Evolutionary conservation across 768 basidiomycete species (phyloP), one percentile per base, ranked within the genome.

Genomic region (Postia placenta): DNA sequence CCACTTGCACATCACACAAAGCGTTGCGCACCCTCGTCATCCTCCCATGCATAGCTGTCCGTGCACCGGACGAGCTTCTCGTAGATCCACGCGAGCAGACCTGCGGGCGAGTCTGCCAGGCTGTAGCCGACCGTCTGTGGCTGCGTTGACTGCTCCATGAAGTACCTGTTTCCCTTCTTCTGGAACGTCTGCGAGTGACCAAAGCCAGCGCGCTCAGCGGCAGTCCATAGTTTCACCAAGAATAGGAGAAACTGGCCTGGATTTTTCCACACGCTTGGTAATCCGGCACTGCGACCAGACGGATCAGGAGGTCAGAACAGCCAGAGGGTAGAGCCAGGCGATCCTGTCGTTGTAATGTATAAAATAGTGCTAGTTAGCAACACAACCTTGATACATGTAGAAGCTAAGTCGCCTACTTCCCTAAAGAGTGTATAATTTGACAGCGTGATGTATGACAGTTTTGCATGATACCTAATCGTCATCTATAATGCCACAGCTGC

Each of bases 21-120:
- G 27, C 47, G 5, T 2, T 40, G 9, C 49, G 9, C 22, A 75
- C 81, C 68, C 65, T 81, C 77, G 27, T 82, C 79, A 41, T 79
- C 76, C 17, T 68, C 66, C 80, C 80, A 83, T 0, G 69, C 69
- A 59, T 82, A 81, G 3, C 57, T 56, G 54, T 82, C 80, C 0
- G 66, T 57, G 68, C 65, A 68, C 3, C 30, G 39, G 3, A 65
- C 56, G 15, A 59, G 54, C 50, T 68, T 67, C 56, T 68, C 66
- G 48, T 69, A 69, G 20, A 69, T 61, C 68, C 68, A 69, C 4
- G 65, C 66, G 15, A 69, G 58, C 11, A 69, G 54, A 0, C 77
- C 81, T 6, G 69, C 70, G 7, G 81, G 82, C n/a, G 80, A 81
- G 53, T 83, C 81, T 1, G 75, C 66, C 2, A 83, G 64, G 12